A percentile compares a stretch with the other conserved stretches of the same genome.
Conservation (phyloP, 2,329 filamentous ascomycete species). For the Colletotrichum nymphaeae region DNA sequence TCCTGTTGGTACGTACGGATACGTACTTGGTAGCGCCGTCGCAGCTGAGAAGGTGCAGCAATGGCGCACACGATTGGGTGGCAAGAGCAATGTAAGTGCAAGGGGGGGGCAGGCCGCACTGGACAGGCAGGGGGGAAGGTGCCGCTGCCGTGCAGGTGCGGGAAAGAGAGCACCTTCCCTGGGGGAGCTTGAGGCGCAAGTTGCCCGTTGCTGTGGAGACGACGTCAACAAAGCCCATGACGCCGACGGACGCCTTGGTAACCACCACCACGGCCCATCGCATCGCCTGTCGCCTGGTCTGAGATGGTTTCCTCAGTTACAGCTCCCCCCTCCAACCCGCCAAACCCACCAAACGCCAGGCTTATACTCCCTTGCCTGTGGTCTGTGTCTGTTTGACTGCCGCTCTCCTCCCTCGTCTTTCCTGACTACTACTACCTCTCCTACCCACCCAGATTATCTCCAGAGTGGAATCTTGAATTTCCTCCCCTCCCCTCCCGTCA, state of each 20-base stretch:
- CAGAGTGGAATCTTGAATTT: conserved; percentile 37
- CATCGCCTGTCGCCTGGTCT: conserved; percentile 11
- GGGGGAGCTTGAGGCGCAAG: not conserved
- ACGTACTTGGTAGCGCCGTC: not conserved
- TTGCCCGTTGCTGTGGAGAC: conserved; percentile 48
- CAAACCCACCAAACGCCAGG: conserved; percentile 1
- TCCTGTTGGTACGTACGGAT: not conserved
- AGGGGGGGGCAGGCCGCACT: no score
- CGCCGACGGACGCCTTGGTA: conserved; percentile 32
- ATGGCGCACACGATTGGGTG: not conserved
- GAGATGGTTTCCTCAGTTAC: conserved; percentile 41
- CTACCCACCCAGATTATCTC: conserved; percentile 33
- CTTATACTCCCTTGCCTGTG: conserved; percentile 29
- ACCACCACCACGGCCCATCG: conserved; percentile 37
- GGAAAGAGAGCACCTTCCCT: no score
- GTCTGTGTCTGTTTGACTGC: conserved; percentile 4
- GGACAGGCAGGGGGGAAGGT: not conserved
- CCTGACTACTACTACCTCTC: conserved; percentile 19
- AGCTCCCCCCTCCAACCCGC: conserved; percentile 27
- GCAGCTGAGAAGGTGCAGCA: not conserved
- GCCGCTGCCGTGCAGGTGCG: not conserved
- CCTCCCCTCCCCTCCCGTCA: conserved; percentile 32
- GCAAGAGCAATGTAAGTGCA: not conserved
- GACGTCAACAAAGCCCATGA: conserved; percentile 45
- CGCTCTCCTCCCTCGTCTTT: conserved; percentile 6